Conservation (phyloP, 1,284 basidiomycete species). For the Anthracocystis panici-leucophaei region DNA sequence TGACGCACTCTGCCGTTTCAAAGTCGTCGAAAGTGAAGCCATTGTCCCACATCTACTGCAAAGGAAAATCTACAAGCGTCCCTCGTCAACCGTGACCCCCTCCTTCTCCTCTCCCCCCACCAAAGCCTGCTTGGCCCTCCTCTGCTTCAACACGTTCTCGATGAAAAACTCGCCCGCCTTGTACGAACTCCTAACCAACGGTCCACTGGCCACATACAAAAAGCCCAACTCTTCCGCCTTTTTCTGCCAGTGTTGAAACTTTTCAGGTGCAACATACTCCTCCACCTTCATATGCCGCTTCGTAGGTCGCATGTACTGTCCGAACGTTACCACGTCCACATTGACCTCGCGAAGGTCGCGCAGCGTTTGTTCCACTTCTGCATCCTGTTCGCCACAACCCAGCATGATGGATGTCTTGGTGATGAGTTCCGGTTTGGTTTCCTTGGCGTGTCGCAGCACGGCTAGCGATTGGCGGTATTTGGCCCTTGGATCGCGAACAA, state of each 20-base stretch:
- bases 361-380: conserved; percentile 85
- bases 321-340: conserved; percentile 98
- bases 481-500: conserved; percentile 92
- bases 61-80: neutral
- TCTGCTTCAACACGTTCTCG: conserved; percentile 63
- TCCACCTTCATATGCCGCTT: conserved; percentile 99
- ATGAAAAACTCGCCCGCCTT: conserved; percentile 77
- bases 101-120: neutral
- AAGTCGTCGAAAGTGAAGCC: neutral
- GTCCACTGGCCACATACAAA: conserved; percentile 96
- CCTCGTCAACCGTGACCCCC: neutral
- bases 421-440: conserved; percentile 79
- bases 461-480: conserved; percentile 89
- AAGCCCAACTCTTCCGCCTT: conserved; percentile 94
- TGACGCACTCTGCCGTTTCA: too few species aligned
- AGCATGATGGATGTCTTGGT: conserved; percentile 99
- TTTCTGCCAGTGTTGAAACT: conserved; percentile 91
- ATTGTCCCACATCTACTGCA: neutral
- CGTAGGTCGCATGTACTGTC: conserved; percentile 99
- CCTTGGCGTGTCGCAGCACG: conserved; percentile 79
- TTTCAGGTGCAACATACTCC: conserved; percentile 90
- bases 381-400: conserved; percentile 90
- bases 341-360: conserved; percentile 85
- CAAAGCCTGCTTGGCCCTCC: conserved; percentile 2
- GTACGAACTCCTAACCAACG: conserved; percentile 94